phyloP scores from a whole-genome alignment of 345 rosid species.

The Passiflora organensis region DNA sequence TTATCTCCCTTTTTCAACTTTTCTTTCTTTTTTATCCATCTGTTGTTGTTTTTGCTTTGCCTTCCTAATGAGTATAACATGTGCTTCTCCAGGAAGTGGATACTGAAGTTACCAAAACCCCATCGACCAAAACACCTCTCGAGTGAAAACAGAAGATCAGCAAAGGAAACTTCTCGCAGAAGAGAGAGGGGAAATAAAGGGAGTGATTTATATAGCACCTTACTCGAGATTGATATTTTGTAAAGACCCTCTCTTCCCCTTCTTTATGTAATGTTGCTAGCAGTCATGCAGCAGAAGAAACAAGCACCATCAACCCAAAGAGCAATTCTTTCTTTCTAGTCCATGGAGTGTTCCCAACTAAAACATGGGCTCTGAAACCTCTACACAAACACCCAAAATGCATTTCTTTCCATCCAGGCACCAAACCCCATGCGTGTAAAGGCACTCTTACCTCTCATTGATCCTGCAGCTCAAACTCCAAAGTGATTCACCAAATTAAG shows the following conservation, averaged over 20 bases:
- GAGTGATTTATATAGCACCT: neutral
- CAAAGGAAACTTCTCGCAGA: neutral
- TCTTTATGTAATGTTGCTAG: neutral
- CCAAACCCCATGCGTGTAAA: constrained; percentile 27
- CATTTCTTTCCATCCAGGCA: neutral
- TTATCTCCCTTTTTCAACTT: too few species aligned
- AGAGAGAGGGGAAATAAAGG: too few species aligned
- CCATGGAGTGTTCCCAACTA: neutral
- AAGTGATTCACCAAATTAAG: too few species aligned
- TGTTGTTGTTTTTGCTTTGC: too few species aligned
- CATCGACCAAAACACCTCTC: too few species aligned
- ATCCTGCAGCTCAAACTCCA: constrained; percentile 33
- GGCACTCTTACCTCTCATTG: constrained; percentile 29
- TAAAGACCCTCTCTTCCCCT: neutral
- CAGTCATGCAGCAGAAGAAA: neutral
- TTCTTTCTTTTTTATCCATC: too few species aligned
- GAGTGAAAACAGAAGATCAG: too few species aligned
- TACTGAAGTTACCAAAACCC: too few species aligned
- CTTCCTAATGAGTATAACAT: too few species aligned
- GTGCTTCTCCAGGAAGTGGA: too few species aligned
- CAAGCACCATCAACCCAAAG: constrained; percentile 5
- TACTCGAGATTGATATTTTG: neutral
- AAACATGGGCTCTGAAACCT: constrained; percentile 16
- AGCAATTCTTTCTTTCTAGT: neutral
- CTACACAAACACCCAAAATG: too few species aligned